Evolutionary conservation across 192 early-diverging fungal species (phyloP).

Genomic region (Chytriomyces sp.): DNA sequence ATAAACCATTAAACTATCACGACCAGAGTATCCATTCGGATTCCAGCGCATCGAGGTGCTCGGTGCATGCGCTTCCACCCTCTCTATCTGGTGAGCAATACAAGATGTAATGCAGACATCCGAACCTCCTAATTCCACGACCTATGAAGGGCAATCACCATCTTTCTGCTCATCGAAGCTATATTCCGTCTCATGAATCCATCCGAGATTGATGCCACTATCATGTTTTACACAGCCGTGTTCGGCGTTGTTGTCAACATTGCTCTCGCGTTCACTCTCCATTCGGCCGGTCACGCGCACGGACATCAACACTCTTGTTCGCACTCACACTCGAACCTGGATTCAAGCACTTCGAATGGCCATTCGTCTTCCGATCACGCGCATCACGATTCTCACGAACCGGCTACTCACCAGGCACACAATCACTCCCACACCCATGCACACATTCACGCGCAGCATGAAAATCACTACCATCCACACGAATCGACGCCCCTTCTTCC

Average conservation of each 20-base stretch:
- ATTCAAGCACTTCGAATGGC: slow-evolving; percentile 18
- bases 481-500: neutral
- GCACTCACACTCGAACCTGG: neutral
- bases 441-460: slow-evolving; percentile 1
- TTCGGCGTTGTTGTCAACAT: slow-evolving; percentile 79
- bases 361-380: neutral
- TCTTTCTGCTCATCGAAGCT: slow-evolving; percentile 70
- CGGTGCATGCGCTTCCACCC: slow-evolving; percentile 71
- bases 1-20: slow-evolving; percentile 47
- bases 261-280: slow-evolving; percentile 56
- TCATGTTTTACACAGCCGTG: slow-evolving; percentile 59
- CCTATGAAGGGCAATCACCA: slow-evolving; percentile 49
- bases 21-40: slow-evolving; percentile 65
- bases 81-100: slow-evolving; percentile 71
- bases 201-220: neutral
- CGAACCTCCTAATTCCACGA: neutral
- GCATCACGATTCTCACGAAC: slow-evolving; percentile 11
- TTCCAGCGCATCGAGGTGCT: slow-evolving; percentile 73
- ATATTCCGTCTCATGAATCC: slow-evolving; percentile 54
- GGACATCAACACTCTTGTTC: neutral
- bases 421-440: slow-evolving; percentile 19
- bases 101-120: neutral
- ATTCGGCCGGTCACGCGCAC: slow-evolving; percentile 32
- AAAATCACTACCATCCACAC: neutral
- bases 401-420: slow-evolving; percentile 19